Evolutionary conservation across 345 rosid genomes (phyloP).

Genomic region (Kandelia obovata): DNA sequence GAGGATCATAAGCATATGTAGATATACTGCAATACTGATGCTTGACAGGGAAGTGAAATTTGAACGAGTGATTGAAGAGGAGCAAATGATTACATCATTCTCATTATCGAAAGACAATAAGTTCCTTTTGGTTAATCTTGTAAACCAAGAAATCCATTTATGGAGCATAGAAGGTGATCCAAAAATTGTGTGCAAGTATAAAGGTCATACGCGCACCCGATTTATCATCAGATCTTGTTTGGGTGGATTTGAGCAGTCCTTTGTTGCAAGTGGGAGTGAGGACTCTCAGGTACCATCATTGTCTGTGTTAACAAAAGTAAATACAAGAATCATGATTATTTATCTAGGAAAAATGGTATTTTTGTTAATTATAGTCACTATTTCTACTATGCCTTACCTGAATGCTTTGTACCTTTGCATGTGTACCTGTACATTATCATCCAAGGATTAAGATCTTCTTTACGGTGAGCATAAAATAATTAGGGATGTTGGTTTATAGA

Average conservation of each 20-base stretch:
- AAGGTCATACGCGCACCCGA: conserved; percentile 55
- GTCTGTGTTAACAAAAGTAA: neutral
- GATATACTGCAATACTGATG: conserved; percentile 46
- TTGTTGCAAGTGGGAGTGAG: conserved; percentile 69
- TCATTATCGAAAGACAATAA: conserved; percentile 57
- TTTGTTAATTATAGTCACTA: neutral
- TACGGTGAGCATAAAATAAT: too few species aligned
- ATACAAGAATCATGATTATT: neutral
- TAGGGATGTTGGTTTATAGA: too few species aligned
- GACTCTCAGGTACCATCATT: conserved; percentile 54
- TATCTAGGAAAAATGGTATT: neutral
- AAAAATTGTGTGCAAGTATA: conserved; percentile 32
- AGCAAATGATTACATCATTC: conserved; percentile 58
- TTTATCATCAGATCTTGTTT: conserved; percentile 68
- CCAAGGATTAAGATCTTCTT: too few species aligned
- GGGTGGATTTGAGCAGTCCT: conserved; percentile 59
- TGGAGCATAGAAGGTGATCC: conserved; percentile 30
- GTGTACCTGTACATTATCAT: too few species aligned
- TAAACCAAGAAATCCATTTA: conserved; percentile 52
- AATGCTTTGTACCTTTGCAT: too few species aligned
- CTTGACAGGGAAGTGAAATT: conserved; percentile 50
- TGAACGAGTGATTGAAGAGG: conserved; percentile 62
- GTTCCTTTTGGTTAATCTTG: conserved; percentile 51
- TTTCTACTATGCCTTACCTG: too few species aligned
- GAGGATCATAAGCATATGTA: conserved; percentile 53